These are phyloP conservation scores for Xylaria sp. DNA, from an alignment of 2,329 filamentous ascomycete genomes.

Conservation along the genomic window DNA sequence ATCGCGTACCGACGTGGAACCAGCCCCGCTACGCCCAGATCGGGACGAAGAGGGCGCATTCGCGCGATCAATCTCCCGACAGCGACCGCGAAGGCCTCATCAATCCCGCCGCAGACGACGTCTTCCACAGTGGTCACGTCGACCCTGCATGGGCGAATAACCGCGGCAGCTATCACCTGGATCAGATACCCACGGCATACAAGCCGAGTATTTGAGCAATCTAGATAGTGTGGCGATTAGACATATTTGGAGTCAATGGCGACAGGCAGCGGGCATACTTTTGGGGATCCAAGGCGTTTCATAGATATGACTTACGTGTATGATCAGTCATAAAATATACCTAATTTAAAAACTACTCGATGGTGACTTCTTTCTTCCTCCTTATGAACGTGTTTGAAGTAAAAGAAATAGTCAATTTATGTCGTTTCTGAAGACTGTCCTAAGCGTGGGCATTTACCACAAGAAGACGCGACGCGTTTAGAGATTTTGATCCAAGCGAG, in stretches of 20 bases:
- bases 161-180: conserved; percentile 7
- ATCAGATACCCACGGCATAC: conserved; percentile 29
- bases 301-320: background rate
- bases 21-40: conserved; percentile 49
- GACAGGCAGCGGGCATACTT: background rate
- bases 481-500: background rate
- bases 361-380: background rate
- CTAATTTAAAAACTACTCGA: conserved; percentile 13
- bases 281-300: background rate
- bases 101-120: conserved; percentile 14
- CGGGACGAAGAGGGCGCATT: conserved; percentile 31
- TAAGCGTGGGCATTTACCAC: background rate
- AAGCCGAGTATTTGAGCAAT: background rate
- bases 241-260: background rate
- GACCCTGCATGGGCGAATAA: conserved; percentile 18
- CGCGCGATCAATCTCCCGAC: conserved; percentile 29
- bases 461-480: background rate
- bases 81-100: conserved; percentile 36
- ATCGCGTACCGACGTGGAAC: conserved; percentile 42
- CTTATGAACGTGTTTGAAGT: background rate
- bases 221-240: background rate
- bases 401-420: background rate
- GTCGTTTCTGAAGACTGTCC: background rate
- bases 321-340: conserved; percentile 5
- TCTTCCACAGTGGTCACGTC: background rate